Evolutionary conservation across 2,329 filamentous ascomycete species (phyloP), one percentile per base, ranked within the genome.

Genomic region (Hyphodiscus sp.): DNA sequence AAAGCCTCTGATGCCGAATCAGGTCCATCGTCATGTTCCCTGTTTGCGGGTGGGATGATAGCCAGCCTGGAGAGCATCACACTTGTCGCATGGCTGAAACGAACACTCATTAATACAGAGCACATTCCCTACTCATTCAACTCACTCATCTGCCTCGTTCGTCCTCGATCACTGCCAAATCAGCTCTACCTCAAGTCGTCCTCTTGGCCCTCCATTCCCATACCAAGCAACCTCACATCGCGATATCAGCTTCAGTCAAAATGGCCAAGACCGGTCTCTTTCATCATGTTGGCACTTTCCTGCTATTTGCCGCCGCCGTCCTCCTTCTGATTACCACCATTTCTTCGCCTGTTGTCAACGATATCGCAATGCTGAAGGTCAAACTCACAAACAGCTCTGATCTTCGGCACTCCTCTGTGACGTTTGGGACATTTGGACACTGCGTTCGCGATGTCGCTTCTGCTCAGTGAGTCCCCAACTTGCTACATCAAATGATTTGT

Each of bases 401-500:
- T 20, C 55, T 65, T 4, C 64, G 69, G 23, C 63, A 73, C 41
- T 69, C 67, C 2, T 54, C 58, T 11, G 67, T 83, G 33, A 73
- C 70, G 2, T 83, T 81, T 67, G 82, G 82, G 45, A 80, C 79
- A 0, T 85, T 83, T 68, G 82, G 82, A 8, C 80, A 76, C 65
- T 86, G 82, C 64, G 60, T 72, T 30, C 59, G 67, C 38, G 61
- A 70, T 60, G 63, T 65, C 5, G 60, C 61, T 38, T 50, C 59
- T 4, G 52, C 54, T 30, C 46, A 53, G 69, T 68, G 63, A 49
- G 61, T 65, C 19, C 33, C 30, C 43, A n/a, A 38, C 10, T 2
- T 29, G 23, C n/a, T 47, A 15, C 20, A 26, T 7, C 20, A 8
- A 8, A 11, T 11, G n/a, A 13, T 18, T 19, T 20, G 13, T 23